A percentile compares a stretch with the other conserved stretches of the same genome.
Evolutionary conservation across 225 moss, liverwort and hornwort genomes (phyloP).

Genomic region (Pseudisothecium myosuroides): DNA sequence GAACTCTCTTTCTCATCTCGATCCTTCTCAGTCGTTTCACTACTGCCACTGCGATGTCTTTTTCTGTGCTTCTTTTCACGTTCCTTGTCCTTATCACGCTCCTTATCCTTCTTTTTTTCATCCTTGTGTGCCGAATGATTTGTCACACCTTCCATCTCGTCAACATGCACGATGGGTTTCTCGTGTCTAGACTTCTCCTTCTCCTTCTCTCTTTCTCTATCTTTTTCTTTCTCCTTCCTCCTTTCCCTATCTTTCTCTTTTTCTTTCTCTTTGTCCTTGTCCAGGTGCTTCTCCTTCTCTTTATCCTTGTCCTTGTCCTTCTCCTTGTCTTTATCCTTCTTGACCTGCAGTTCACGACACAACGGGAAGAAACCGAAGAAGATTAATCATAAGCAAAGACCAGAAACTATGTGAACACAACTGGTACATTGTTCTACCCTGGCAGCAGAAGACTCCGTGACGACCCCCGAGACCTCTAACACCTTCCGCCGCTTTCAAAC

Average conservation of each 20-base stretch:
- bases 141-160: constrained; percentile 45
- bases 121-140: constrained; percentile 78
- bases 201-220: constrained; percentile 35
- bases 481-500: background rate
- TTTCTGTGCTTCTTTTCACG: constrained; percentile 95
- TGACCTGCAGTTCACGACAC: constrained; percentile 14
- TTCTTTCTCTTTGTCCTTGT: background rate
- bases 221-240: constrained; percentile 10
- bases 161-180: constrained; percentile 35
- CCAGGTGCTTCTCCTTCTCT: background rate
- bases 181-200: constrained; percentile 73
- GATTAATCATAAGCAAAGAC: background rate
- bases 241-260: constrained; percentile 19
- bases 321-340: constrained; percentile 29
- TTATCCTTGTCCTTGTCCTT: background rate
- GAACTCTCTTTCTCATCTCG: constrained; percentile 92
- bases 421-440: background rate
- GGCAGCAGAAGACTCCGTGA: background rate
- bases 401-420: background rate
- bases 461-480: background rate
- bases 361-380: background rate
- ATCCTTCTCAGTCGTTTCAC: constrained; percentile 77
- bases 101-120: constrained; percentile 89
- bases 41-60: constrained; percentile 89
- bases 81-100: constrained; percentile 89